These are phyloP conservation scores for Kodamaea ohmeri DNA, from an alignment of 1,139 yeast genomes.

Conservation along the genomic window DNA sequence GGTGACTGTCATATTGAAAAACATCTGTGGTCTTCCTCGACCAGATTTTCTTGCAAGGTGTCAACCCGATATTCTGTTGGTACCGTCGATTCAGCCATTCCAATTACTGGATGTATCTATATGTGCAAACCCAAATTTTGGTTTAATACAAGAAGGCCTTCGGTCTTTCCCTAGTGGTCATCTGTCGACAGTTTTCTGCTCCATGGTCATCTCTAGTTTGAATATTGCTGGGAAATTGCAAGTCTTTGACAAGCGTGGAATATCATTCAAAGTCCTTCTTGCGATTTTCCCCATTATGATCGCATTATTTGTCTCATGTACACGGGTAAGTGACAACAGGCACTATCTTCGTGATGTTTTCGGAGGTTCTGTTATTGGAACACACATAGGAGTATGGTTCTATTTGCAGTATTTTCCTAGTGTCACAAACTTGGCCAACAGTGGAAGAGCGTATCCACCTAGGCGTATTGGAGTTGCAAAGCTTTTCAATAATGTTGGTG, in stretches of 20 bases:
- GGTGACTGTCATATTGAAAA: constrained; percentile 43
- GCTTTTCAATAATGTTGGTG: constrained; percentile 27
- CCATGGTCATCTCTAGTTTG: constrained; percentile 38
- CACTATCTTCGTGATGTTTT: constrained; percentile 45
- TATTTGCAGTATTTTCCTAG: constrained; percentile 45
- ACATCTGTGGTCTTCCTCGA: constrained; percentile 43
- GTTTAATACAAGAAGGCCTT: constrained; percentile 44
- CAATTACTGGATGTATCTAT: constrained; percentile 31
- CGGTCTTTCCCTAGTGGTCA: constrained; percentile 55
- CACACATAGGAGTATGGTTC: constrained; percentile 29
- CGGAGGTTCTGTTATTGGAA: constrained; percentile 42
- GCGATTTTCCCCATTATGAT: constrained; percentile 35
- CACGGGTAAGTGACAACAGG: constrained; percentile 49
- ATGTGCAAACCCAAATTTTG: constrained; percentile 29
- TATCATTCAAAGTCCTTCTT: constrained; percentile 33
- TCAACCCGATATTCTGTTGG: constrained; percentile 23
- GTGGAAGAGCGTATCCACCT: constrained; percentile 48
- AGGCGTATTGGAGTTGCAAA: constrained; percentile 34
- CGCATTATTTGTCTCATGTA: constrained; percentile 39
- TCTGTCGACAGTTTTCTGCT: constrained; percentile 46
- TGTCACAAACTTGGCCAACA: constrained; percentile 26
- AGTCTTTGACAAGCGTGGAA: constrained; percentile 37
- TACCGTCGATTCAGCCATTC: constrained; percentile 15
- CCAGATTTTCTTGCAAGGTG: constrained; percentile 50
- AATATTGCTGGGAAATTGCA: constrained; percentile 38